Percentiles rank a stretch among this genome's conserved stretches.
phyloP scores from a whole-genome alignment of 345 rosid species.

The Crucihimalaya himalaica region DNA sequence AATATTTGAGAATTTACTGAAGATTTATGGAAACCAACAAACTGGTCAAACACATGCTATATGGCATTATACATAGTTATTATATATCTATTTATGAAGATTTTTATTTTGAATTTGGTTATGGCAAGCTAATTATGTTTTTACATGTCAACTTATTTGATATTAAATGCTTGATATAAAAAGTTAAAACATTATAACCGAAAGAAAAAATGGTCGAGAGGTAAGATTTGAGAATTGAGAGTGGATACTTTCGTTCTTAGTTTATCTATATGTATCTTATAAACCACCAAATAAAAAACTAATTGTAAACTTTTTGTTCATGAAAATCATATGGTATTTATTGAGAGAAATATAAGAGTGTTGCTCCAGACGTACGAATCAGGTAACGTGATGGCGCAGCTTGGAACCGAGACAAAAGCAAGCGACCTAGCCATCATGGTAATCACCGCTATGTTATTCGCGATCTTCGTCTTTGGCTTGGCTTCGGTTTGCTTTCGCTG shows the following conservation, averaged over 20 bases:
- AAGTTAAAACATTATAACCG: too few species aligned
- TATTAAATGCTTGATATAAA: background rate
- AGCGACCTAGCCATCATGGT: constrained; percentile 52
- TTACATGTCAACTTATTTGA: background rate
- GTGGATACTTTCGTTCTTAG: background rate
- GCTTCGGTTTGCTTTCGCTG: constrained; percentile 63
- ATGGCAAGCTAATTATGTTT: constrained; percentile 13
- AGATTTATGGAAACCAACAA: constrained; percentile 13
- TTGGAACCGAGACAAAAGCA: background rate
- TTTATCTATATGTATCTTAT: background rate
- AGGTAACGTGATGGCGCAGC: constrained; percentile 19
- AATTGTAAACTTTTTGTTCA: background rate
- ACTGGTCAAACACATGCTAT: constrained; percentile 27
- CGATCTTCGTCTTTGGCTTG: constrained; percentile 59
- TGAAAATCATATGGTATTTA: background rate
- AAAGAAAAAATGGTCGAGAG: background rate
- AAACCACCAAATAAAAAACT: background rate
- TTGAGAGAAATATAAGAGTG: constrained; percentile 8
- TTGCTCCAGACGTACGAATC: constrained; percentile 25
- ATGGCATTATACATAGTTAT: background rate
- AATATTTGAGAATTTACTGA: background rate
- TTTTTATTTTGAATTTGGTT: background rate
- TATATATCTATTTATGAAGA: background rate
- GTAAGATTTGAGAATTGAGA: background rate
- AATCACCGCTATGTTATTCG: constrained; percentile 48